These are phyloP conservation scores for Citrus cavaleriei DNA, from an alignment of 345 rosid genomes.

Conservation along the genomic window DNA sequence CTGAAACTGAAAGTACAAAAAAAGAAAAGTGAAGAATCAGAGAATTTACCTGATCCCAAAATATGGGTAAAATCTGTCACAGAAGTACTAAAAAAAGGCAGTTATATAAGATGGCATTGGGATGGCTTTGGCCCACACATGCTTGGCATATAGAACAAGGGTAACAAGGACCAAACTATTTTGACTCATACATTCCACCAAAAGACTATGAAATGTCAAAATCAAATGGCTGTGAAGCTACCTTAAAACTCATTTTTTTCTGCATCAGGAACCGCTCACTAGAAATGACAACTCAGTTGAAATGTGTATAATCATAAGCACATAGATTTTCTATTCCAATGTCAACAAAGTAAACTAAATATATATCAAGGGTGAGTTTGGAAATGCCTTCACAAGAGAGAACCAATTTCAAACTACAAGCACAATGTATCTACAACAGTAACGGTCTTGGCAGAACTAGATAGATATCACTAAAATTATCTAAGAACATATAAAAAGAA, in stretches of 20 bases:
- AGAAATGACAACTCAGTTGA: neutral
- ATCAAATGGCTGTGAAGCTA: neutral
- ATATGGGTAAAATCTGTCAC: neutral
- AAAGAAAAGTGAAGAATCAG: neutral
- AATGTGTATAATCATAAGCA: neutral
- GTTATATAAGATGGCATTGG: neutral
- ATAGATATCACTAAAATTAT: neutral
- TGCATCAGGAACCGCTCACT: neutral
- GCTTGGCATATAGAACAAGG: neutral
- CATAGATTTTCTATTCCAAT: slow-evolving; percentile 5
- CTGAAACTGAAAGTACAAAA: slow-evolving; percentile 3
- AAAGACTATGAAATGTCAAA: neutral
- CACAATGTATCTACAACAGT: neutral
- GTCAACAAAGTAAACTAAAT: slow-evolving; percentile 2
- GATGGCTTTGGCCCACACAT: slow-evolving; percentile 6
- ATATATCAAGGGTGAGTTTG: neutral
- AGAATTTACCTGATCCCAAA: slow-evolving; percentile 9
- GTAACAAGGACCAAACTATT: too few relatives aligned
- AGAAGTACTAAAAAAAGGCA: slow-evolving; percentile 14
- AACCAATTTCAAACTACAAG: neutral
- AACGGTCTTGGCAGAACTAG: neutral
- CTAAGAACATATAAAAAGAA: neutral
- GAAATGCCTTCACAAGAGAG: neutral
- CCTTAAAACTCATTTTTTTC: neutral
- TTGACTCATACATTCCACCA: neutral